Percentiles rank a stretch among this genome's conserved stretches.
Conservation (phyloP, 2,329 filamentous ascomycete species). For the Penicillium vulpinum region DNA sequence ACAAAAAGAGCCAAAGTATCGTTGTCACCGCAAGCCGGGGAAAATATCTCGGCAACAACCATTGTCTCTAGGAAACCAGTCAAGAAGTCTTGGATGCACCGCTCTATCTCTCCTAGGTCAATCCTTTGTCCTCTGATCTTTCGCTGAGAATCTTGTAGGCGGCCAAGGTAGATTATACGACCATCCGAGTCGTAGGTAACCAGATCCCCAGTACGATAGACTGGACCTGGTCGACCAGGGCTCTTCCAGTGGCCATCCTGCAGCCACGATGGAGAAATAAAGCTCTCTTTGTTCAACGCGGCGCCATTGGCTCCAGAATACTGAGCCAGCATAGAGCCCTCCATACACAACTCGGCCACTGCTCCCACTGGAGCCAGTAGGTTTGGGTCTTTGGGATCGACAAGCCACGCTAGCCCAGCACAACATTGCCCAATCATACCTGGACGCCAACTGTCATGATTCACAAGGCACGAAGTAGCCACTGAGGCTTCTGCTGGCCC, state of each 20-base stretch:
- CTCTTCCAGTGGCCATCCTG: background rate
- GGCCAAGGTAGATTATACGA: background rate
- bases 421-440: background rate
- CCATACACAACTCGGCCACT: background rate
- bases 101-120: background rate
- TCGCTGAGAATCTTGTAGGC: background rate
- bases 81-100: background rate
- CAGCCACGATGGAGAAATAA: background rate
- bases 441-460: background rate
- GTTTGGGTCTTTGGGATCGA: background rate
- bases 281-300: background rate
- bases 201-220: background rate
- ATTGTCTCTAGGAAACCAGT: background rate
- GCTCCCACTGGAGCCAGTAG: background rate
- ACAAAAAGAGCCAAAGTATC: background rate
- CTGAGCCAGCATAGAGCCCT: background rate
- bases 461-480: background rate
- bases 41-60: background rate
- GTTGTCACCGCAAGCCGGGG: background rate
- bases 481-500: background rate
- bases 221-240: background rate
- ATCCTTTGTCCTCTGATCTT: background rate
- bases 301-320: background rate
- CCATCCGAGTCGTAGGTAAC: background rate
- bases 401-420: background rate